phyloP scores from a whole-genome alignment of 2,329 filamentous ascomycete species.

The Teratosphaeria viscida region DNA sequence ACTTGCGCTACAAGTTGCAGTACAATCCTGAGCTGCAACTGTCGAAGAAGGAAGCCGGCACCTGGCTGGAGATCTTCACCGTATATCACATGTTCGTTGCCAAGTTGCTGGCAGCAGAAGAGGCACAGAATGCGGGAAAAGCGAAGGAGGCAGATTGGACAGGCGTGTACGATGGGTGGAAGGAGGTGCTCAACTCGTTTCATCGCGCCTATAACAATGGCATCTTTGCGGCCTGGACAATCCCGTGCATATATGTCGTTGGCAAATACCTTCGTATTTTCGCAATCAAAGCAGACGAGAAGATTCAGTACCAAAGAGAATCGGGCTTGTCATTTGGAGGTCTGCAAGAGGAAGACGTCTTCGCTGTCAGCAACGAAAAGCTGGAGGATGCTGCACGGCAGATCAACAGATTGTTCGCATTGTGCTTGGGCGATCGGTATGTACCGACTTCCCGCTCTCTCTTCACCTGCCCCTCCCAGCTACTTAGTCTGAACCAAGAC shows the following conservation, averaged over 20 bases:
- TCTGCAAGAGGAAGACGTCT: conserved; percentile 78
- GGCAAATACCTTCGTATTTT: conserved; percentile 81
- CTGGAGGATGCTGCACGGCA: conserved; percentile 84
- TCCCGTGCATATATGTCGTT: conserved; percentile 78
- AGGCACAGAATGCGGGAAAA: conserved; percentile 37
- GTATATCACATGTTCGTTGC: conserved; percentile 75
- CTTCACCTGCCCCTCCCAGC: neutral
- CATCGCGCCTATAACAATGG: conserved; percentile 70
- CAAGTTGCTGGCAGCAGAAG: conserved; percentile 58
- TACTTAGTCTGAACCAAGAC: conserved; percentile 6
- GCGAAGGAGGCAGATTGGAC: conserved; percentile 53
- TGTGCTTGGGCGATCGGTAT: conserved; percentile 83
- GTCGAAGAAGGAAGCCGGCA: conserved; percentile 52
- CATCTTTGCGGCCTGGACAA: conserved; percentile 78
- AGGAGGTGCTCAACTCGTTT: conserved; percentile 65
- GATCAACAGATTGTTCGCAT: conserved; percentile 82
- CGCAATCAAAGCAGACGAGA: conserved; percentile 81
- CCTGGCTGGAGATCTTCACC: conserved; percentile 80
- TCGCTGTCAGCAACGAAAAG: conserved; percentile 65
- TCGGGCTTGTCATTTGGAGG: conserved; percentile 24
- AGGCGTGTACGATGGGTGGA: conserved; percentile 83
- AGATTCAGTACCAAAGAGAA: conserved; percentile 41
- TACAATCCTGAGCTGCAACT: conserved; percentile 40
- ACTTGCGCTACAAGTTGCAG: conserved; percentile 62
- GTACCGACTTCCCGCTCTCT: conserved; percentile 14